A percentile compares a stretch with the other conserved stretches of the same genome.
These are phyloP conservation scores for Caloboletus firmus DNA, from an alignment of 1,284 basidiomycete genomes.

Conservation along the genomic window DNA sequence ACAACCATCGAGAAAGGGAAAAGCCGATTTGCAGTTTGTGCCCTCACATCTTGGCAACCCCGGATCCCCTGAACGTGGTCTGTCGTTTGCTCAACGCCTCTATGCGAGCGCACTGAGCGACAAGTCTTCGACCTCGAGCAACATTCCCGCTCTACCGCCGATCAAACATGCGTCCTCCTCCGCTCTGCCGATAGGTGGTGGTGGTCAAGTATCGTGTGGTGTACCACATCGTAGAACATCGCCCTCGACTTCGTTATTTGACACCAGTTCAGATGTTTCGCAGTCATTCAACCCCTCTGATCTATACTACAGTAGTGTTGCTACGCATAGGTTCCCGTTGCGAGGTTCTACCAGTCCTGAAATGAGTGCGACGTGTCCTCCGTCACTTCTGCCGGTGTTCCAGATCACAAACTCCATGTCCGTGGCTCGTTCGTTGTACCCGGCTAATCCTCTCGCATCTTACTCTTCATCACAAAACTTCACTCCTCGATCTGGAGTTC, in stretches of 20 bases:
- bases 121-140: slow-evolving; percentile 1
- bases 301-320: slow-evolving; percentile 22
- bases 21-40: neutral
- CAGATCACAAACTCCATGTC: neutral
- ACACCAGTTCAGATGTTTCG: neutral
- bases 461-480: neutral
- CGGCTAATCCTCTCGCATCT: neutral
- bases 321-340: neutral
- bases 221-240: slow-evolving; percentile 1
- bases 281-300: slow-evolving; percentile 13
- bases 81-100: slow-evolving; percentile 31
- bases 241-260: slow-evolving; percentile 1
- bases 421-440: neutral
- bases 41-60: neutral
- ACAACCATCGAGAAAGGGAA: slow-evolving; percentile 8
- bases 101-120: slow-evolving; percentile 30
- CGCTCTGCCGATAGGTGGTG: neutral
- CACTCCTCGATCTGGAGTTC: neutral
- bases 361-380: neutral
- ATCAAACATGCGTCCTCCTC: slow-evolving; percentile 2
- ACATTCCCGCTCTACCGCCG: slow-evolving; percentile 4
- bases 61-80: slow-evolving; percentile 9
- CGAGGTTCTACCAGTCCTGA: neutral
- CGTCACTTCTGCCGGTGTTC: neutral
- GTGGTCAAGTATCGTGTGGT: neutral